These are phyloP conservation scores for Syzygium jambos DNA, from an alignment of 345 rosid genomes.

Conservation along the genomic window DNA sequence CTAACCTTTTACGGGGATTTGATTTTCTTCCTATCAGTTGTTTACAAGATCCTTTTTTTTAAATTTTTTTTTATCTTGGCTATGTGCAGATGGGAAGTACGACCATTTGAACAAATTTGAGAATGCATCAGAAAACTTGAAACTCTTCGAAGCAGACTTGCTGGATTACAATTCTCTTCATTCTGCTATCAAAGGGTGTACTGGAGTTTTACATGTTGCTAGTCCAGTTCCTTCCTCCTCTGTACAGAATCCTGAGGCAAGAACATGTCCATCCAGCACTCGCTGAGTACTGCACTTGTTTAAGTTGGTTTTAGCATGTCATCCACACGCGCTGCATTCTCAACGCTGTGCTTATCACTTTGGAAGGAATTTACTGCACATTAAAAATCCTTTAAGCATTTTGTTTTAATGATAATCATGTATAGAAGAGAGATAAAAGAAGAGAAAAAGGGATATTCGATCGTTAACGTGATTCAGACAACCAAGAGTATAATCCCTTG, in stretches of 20 bases:
- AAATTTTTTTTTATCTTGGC: not conserved
- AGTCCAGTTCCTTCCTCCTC: slow-evolving; percentile 43
- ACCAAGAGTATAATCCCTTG: too few species aligned
- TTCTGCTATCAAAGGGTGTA: slow-evolving; percentile 44
- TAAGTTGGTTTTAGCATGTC: not conserved
- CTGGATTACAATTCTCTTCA: slow-evolving; percentile 35
- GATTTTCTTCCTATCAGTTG: not conserved
- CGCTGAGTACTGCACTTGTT: not conserved
- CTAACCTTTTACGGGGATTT: not conserved
- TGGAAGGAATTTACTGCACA: not conserved
- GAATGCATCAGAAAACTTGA: slow-evolving; percentile 46
- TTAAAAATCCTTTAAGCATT: not conserved
- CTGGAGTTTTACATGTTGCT: slow-evolving; percentile 66
- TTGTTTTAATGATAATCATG: too few species aligned
- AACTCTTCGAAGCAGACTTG: slow-evolving; percentile 58
- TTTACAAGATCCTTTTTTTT: not conserved
- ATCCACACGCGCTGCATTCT: not conserved
- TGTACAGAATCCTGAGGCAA: slow-evolving; percentile 10
- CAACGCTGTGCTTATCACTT: too few species aligned
- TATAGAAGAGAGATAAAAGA: too few species aligned
- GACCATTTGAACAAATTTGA: slow-evolving; percentile 40
- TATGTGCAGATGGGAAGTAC: slow-evolving; percentile 35
- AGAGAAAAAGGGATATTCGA: too few species aligned
- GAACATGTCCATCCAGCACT: not conserved
- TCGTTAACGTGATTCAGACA: too few species aligned